Evolutionary conservation across 2,329 filamentous ascomycete genomes (phyloP), one percentile per base, ranked within the genome.

Genomic region (Venturia pyrina): DNA sequence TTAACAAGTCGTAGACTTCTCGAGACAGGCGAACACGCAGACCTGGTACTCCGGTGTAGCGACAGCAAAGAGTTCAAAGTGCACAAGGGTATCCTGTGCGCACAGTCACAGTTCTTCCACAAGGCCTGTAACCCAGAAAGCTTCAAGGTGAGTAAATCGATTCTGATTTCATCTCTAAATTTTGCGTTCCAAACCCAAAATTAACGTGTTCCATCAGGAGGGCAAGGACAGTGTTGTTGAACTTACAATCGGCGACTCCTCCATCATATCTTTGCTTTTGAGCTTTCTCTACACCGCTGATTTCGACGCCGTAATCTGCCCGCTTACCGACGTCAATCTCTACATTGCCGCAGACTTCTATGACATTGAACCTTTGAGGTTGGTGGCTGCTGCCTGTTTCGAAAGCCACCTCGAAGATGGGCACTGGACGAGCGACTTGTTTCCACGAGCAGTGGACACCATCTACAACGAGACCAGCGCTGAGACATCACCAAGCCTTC

Each of bases 71-170:
- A 50, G 3, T 68, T 68, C 65, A 66, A 67, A 6, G 68, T 70
- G 3, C 68, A 70, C 67, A 71, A 66, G 34, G 61, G 57, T 21
- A 56, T 71, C 32, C 41, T 70, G 19, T 71, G 6, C 37, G 59
- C 37, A 15, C 59, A 62, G 10, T 41, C 41, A 1, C 19, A 40
- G 11, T 62, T 62, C 59, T 62, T 62, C 19, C 59, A 1, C 1
- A 62, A 62, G 5, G 59, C 59, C 5, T 62, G 34, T 11, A 37
- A 37, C 28, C 50, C 50, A 5, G 50, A 19, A 1, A 57, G 34
- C 2, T 57, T 57, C 15, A 34, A 37, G 50, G 50, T 34, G 7
- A 19, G 50, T 57, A 2, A 34, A 57, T 15, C 37, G 37, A 40
- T 6, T 1, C 11, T 40, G 37, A 11, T 8, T n/a, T n/a, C n/a